Evolutionary conservation across 768 basidiomycete genomes (phyloP).

Genomic region (Auriscalpium microsporum): DNA sequence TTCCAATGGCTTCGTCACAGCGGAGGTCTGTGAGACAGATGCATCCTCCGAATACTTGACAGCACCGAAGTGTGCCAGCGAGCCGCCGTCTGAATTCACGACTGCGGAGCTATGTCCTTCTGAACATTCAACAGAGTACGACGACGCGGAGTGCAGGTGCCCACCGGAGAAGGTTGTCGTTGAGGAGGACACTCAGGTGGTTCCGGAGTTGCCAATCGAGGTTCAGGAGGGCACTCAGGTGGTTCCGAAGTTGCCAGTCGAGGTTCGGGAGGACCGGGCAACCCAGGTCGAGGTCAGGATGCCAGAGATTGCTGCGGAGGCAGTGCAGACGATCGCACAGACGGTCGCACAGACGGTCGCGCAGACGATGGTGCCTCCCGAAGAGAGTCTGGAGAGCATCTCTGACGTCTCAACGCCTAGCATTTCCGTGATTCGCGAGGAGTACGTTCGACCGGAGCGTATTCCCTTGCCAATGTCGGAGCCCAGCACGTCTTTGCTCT

Average conservation of each 20-base stretch:
- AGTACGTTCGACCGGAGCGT: slow-evolving; percentile 22
- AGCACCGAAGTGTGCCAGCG: slow-evolving; percentile 30
- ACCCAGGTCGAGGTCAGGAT: not conserved
- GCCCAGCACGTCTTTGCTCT: slow-evolving; percentile 20
- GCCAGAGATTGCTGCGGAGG: not conserved
- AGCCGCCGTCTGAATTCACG: slow-evolving; percentile 38
- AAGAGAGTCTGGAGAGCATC: not conserved
- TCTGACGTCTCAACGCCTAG: slow-evolving; percentile 1
- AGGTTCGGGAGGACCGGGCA: not conserved
- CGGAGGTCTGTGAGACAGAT: slow-evolving; percentile 9
- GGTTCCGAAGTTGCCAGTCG: not conserved
- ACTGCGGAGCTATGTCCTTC: slow-evolving; percentile 42
- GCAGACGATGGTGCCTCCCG: not conserved
- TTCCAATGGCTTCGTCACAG: slow-evolving; percentile 7
- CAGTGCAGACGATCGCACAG: not conserved
- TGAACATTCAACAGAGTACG: slow-evolving; percentile 36
- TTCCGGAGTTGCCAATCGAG: not conserved
- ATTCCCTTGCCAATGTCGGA: slow-evolving; percentile 35
- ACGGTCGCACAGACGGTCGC: not conserved
- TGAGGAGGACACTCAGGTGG: not conserved
- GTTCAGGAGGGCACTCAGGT: not conserved
- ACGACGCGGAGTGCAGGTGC: slow-evolving; percentile 32
- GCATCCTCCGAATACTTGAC: slow-evolving; percentile 39
- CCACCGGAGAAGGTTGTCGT: not conserved
- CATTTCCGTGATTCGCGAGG: slow-evolving; percentile 2